Conservation (phyloP, 2,329 filamentous ascomycete species). For the Didymella exigua region DNA sequence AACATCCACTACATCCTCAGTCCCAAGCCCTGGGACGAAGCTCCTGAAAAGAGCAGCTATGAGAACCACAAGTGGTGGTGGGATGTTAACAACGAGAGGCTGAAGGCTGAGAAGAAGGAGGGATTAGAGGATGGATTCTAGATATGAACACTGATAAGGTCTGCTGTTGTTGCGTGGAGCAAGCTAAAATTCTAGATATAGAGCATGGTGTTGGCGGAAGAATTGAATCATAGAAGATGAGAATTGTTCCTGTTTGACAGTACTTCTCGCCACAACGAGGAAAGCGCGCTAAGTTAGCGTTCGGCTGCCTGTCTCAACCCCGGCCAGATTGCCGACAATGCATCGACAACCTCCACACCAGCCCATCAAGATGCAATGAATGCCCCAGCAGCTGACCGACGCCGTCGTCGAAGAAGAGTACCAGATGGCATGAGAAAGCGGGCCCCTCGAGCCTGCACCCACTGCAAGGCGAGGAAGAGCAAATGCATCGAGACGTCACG, state of each 20-base stretch:
- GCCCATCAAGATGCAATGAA: slow-evolving; percentile 5
- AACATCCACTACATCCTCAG: slow-evolving; percentile 67
- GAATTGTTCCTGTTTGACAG: too few relatives aligned
- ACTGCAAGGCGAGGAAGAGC: slow-evolving; percentile 7
- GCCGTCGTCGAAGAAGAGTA: slow-evolving; percentile 1
- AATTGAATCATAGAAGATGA: slow-evolving; percentile 6
- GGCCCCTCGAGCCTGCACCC: slow-evolving; percentile 3
- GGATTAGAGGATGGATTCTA: slow-evolving; percentile 61
- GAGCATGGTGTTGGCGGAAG: slow-evolving; percentile 4
- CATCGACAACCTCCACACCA: background rate
- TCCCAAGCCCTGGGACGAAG: slow-evolving; percentile 69
- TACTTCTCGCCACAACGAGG: too few relatives aligned
- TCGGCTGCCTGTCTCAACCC: slow-evolving; percentile 1
- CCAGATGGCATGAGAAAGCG: background rate
- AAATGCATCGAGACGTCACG: slow-evolving; percentile 8
- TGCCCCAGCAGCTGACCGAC: background rate
- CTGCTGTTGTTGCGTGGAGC: background rate
- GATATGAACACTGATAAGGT: background rate
- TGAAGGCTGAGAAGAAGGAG: slow-evolving; percentile 53
- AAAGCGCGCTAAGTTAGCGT: background rate
- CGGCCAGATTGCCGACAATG: background rate
- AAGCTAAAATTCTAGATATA: background rate
- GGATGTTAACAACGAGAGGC: slow-evolving; percentile 56
- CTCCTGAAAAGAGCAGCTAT: slow-evolving; percentile 50
- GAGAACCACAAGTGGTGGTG: slow-evolving; percentile 65